Conservation (phyloP, 2,329 filamentous ascomycete species). For the Aureobasidium sp. region DNA sequence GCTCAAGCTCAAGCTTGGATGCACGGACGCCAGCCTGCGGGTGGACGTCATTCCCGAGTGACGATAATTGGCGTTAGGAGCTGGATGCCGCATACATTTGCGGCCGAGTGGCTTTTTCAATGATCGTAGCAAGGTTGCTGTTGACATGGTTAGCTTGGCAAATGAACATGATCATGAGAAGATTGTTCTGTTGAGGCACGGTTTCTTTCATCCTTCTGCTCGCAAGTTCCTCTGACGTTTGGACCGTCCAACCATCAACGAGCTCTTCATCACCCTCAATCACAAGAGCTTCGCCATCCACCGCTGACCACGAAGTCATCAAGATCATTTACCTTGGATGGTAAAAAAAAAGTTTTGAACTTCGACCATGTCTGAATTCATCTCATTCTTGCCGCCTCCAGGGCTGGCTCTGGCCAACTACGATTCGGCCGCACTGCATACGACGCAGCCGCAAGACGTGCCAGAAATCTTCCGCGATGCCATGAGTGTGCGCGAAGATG, state of each 20-base stretch:
- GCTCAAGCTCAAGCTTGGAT: too few species aligned
- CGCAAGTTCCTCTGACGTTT: not conserved
- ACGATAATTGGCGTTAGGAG: not conserved
- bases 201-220: not conserved
- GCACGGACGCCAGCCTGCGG: not conserved
- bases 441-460: conserved; percentile 31
- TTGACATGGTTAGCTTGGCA: conserved; percentile 13
- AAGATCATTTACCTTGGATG: not conserved
- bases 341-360: not conserved
- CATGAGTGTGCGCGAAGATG: conserved; percentile 50
- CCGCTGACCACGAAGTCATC: not conserved
- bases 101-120: conserved; percentile 10
- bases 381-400: conserved; percentile 33
- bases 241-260: too few species aligned
- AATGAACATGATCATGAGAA: not conserved
- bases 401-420: conserved; percentile 31
- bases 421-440: conserved; percentile 24
- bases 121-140: conserved; percentile 8
- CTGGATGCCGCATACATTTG: not conserved
- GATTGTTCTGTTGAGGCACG: not conserved
- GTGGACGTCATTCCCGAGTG: not conserved
- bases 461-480: conserved; percentile 46
- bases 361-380: conserved; percentile 31
- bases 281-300: not conserved
- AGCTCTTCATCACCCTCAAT: not conserved